phyloP scores from a whole-genome alignment of 2,329 filamentous ascomycete species.

The Botrytis squamosa region DNA sequence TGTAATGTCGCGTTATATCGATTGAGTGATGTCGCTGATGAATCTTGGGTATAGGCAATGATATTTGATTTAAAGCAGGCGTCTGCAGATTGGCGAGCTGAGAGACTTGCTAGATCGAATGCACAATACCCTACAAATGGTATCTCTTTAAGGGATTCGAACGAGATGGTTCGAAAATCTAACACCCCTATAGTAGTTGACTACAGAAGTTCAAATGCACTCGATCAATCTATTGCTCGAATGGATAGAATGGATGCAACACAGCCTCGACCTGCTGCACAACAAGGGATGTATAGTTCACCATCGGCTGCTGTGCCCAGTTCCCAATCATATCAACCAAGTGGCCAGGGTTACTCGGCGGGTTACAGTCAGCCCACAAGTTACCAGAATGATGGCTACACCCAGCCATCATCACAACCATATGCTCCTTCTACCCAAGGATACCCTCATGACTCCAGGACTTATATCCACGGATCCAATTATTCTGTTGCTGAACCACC shows the following conservation, averaged over 20 bases:
- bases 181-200: constrained; percentile 41
- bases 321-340: constrained; percentile 22
- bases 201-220: constrained; percentile 35
- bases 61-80: constrained; percentile 54
- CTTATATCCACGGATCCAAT: constrained; percentile 36
- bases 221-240: constrained; percentile 40
- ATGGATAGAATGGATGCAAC: constrained; percentile 41
- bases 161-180: constrained; percentile 39
- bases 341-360: constrained; percentile 32
- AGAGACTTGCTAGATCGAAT: constrained; percentile 35
- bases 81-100: constrained; percentile 49
- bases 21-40: constrained; percentile 27
- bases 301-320: constrained; percentile 24
- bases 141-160: constrained; percentile 38
- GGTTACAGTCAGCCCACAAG: constrained; percentile 25
- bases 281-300: constrained; percentile 29
- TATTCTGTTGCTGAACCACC: constrained; percentile 29
- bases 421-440: constrained; percentile 20
- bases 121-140: constrained; percentile 38
- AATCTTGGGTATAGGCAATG: constrained; percentile 46
- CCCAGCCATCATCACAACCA: constrained; percentile 21
- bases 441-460: constrained; percentile 31
- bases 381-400: constrained; percentile 32
- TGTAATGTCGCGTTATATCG: constrained; percentile 47
- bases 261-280: constrained; percentile 27